Base-by-base conservation (phyloP, 129 eudicot genomes). In the Apium graveolens region DNA sequence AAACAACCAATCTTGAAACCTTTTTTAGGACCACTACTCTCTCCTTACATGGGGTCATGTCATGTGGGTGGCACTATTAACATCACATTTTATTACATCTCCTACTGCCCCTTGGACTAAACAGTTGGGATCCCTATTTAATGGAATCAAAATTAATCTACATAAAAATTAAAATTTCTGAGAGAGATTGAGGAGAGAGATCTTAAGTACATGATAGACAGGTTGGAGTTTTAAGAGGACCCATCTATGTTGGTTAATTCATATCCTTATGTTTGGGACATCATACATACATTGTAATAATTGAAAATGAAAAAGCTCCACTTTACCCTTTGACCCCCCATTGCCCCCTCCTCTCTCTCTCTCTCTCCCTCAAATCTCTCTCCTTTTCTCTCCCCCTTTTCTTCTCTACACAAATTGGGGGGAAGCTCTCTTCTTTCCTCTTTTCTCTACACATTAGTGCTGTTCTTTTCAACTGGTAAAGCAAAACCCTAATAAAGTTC, bases 301-400 rank as follows among this genome's bases (percentile, higher is more conserved):
- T 85, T 87, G 87, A 84, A 91, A 89, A 78, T n/a, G 85, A 79
- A 72, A 81, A 88, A 79, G 89, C 87, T 81, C 79, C 65, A 60
- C 83, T 88, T 87, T 85, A 85, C 81, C 90, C 90, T 90, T 86
- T 92, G 87, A 85, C 85, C 83, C 82, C 81, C 74, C 85, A 81
- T 66, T 66, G 72, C 72, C 74, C 16, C 10, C 8, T 70, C 26
- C 20, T 70, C 20, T 34, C 74, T 70, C 74, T 70, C 31, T 38
- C 74, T 18, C 39, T 66, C 43, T 1, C 74, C 17, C 29, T 7
- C 82, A 83, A 81, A 78, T 66, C 82, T 82, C 74, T 70, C 16
- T 57, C 37, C 37, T 73, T 76, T 21, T 44, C 39, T 74, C 72
- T 37, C 45, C 46, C 79, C 75, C 83, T 78, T 78, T 79, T 63